These are phyloP conservation scores for Malus fusca DNA, from an alignment of 306 rosid genomes.

Conservation along the genomic window DNA sequence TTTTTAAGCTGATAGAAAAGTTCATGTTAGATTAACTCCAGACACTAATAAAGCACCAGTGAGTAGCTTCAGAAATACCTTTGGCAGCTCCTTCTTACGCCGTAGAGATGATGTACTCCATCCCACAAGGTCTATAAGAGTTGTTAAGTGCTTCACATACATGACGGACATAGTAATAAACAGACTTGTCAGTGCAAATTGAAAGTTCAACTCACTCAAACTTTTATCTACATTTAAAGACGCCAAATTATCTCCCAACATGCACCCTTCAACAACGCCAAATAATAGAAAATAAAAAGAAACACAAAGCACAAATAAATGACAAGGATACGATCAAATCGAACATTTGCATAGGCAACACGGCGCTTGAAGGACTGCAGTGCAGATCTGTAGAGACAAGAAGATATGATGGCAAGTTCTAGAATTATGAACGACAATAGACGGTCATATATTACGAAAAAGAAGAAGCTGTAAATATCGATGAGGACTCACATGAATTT, in stretches of 20 bases:
- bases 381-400: conserved; percentile 63
- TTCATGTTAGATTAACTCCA: conserved; percentile 15
- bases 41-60: conserved; percentile 1
- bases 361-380: conserved; percentile 69
- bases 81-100: conserved; percentile 62
- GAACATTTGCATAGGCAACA: conserved; percentile 74
- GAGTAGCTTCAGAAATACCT: conserved; percentile 41
- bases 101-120: conserved; percentile 94
- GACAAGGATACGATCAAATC: conserved; percentile 70
- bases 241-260: neutral
- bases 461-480: neutral
- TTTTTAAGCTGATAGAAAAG: conserved; percentile 35
- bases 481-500: conserved; percentile 56
- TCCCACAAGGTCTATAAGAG: conserved; percentile 68
- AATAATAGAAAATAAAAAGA: neutral
- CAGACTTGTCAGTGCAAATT: neutral
- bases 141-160: conserved; percentile 40
- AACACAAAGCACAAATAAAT: neutral
- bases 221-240: neutral
- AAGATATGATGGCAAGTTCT: conserved; percentile 4
- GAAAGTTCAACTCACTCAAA: neutral
- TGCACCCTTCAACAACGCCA: neutral
- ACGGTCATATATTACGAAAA: neutral
- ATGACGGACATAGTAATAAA: neutral
- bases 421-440: conserved; percentile 7